phyloP scores from a whole-genome alignment of 148 eudicot species.

The Cornus controversa region DNA sequence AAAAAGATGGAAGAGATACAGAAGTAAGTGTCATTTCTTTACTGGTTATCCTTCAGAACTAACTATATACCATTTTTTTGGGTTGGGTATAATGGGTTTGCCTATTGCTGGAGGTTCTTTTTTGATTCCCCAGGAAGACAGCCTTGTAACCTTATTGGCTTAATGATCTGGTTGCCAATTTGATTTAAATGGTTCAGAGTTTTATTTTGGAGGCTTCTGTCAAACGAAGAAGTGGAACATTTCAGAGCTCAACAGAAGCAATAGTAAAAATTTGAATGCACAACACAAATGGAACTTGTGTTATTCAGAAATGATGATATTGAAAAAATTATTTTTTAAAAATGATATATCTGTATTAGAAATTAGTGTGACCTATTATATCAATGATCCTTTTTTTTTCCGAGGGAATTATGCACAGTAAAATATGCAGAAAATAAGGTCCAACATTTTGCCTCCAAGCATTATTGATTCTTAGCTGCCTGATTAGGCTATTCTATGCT shows the following conservation, averaged over 20 bases:
- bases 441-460: neutral
- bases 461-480: too few relatives aligned
- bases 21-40: slow-evolving; percentile 44
- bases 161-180: neutral
- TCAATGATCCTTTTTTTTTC: too few relatives aligned
- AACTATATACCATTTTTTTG: neutral
- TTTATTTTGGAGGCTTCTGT: neutral
- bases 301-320: too few relatives aligned
- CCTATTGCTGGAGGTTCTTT: neutral
- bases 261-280: neutral
- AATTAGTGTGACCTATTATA: too few relatives aligned
- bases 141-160: neutral
- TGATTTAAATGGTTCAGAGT: neutral
- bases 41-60: neutral
- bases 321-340: too few relatives aligned
- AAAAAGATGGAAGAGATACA: slow-evolving; percentile 67
- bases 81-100: neutral
- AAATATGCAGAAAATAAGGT: neutral
- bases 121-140: neutral
- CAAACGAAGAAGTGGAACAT: neutral
- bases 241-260: neutral
- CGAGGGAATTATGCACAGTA: neutral
- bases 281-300: neutral
- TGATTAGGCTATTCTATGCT: too few relatives aligned
- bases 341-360: neutral